Percentiles rank a stretch among this genome's conserved stretches.
These are phyloP conservation scores for Neohortaea acidophila DNA, from an alignment of 495 filamentous ascomycete species.

Conservation along the genomic window DNA sequence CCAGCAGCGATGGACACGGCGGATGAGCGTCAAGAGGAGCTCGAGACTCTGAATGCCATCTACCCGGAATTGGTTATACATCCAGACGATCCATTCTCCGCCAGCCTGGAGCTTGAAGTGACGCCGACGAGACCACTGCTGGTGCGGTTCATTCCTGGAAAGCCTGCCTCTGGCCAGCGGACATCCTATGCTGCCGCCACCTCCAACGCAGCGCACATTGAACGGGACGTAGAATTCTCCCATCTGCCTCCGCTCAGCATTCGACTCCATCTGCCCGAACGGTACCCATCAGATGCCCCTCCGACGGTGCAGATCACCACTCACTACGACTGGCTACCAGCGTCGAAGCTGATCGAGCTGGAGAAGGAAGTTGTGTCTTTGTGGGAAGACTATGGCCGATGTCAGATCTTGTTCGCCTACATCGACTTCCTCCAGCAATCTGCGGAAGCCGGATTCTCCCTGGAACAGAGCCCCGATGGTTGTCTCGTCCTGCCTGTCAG, in stretches of 20 bases:
- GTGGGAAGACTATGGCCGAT: constrained; percentile 72
- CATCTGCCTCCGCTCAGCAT: constrained; percentile 65
- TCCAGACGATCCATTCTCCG: constrained; percentile 42
- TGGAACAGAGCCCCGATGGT: constrained; percentile 39
- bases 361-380: constrained; percentile 43
- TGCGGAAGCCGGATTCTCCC: constrained; percentile 60
- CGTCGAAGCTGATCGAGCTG: constrained; percentile 40
- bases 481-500: constrained; percentile 38
- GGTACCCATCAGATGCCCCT: constrained; percentile 55
- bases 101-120: constrained; percentile 58
- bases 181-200: constrained; percentile 19
- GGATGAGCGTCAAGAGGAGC: constrained; percentile 62
- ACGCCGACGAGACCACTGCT: constrained; percentile 51
- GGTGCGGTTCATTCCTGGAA: constrained; percentile 46
- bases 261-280: constrained; percentile 50
- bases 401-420: constrained; percentile 66
- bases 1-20: constrained; percentile 27
- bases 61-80: constrained; percentile 67
- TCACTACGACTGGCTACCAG: constrained; percentile 54
- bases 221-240: constrained; percentile 23
- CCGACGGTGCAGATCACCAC: constrained; percentile 53
- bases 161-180: constrained; percentile 21
- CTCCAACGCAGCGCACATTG: constrained; percentile 4
- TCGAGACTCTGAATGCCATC: constrained; percentile 72
- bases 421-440: constrained; percentile 77